Evolutionary conservation across 257 asterid species (phyloP).

Genomic region (Plantago elongata): DNA sequence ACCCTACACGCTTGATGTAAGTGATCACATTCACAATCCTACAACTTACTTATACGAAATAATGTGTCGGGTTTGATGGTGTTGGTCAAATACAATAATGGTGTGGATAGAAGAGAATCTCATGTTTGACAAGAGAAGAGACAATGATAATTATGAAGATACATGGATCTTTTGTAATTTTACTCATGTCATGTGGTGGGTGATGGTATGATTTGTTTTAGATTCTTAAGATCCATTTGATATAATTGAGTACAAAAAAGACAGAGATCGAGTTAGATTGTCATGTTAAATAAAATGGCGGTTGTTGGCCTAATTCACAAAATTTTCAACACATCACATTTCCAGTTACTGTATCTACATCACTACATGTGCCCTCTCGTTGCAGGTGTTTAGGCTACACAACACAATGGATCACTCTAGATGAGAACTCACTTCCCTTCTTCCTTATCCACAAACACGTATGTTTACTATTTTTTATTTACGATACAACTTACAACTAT

Average conservation of each 20-base stretch:
- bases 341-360: not conserved
- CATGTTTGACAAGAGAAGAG: constrained; percentile 21
- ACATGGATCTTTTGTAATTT: too few relatives aligned
- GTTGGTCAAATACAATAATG: constrained; percentile 36
- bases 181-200: too few relatives aligned
- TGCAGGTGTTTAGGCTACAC: not conserved
- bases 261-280: not conserved
- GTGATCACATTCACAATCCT: too few relatives aligned
- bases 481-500: too few relatives aligned
- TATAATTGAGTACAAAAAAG: too few relatives aligned
- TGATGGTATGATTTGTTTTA: too few relatives aligned
- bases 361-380: not conserved
- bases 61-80: constrained; percentile 1
- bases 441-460: too few relatives aligned
- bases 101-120: constrained; percentile 21
- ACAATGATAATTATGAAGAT: constrained; percentile 11
- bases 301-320: constrained; percentile 1
- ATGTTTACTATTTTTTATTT: too few relatives aligned
- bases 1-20: too few relatives aligned
- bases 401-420: not conserved
- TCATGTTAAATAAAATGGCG: not conserved
- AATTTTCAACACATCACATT: not conserved
- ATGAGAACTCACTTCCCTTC: too few relatives aligned
- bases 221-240: too few relatives aligned
- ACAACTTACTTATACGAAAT: too few relatives aligned